Evolutionary conservation across 176 grass and related monocot species (phyloP).

Genomic region (Oryza punctata): DNA sequence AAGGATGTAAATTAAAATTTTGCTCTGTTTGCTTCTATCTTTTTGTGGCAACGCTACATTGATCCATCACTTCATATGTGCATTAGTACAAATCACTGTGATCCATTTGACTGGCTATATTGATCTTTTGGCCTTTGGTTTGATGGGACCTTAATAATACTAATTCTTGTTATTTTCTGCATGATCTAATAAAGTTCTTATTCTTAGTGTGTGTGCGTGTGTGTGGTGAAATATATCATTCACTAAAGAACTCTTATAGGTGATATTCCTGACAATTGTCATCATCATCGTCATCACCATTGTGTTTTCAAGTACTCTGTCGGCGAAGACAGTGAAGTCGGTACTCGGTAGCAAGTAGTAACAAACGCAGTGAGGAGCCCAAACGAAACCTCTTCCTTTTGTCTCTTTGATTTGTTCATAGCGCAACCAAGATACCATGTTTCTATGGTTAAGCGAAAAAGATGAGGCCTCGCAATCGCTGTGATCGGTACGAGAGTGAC

Average conservation of each 20-base stretch:
- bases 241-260: neutral
- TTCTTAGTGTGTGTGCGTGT: neutral
- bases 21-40: conserved; percentile 7
- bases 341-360: neutral
- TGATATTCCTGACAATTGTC: neutral
- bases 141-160: neutral
- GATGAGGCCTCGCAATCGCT: neutral
- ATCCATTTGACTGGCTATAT: neutral
- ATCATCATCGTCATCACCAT: neutral
- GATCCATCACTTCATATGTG: neutral
- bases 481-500: conserved; percentile 37
- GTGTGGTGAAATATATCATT: neutral
- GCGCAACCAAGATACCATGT: neutral
- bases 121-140: neutral
- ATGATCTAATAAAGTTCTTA: neutral
- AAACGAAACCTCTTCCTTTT: conserved; percentile 6
- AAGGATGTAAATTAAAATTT: conserved; percentile 26
- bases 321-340: neutral
- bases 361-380: conserved; percentile 7
- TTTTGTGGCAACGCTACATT: neutral
- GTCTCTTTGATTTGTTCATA: conserved; percentile 18
- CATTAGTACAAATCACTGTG: neutral
- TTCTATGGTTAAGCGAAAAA: neutral
- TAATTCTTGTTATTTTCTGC: neutral
- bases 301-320: neutral